Base-by-base conservation (phyloP, 306 rosid species). In the Begonia loranthoides region DNA sequence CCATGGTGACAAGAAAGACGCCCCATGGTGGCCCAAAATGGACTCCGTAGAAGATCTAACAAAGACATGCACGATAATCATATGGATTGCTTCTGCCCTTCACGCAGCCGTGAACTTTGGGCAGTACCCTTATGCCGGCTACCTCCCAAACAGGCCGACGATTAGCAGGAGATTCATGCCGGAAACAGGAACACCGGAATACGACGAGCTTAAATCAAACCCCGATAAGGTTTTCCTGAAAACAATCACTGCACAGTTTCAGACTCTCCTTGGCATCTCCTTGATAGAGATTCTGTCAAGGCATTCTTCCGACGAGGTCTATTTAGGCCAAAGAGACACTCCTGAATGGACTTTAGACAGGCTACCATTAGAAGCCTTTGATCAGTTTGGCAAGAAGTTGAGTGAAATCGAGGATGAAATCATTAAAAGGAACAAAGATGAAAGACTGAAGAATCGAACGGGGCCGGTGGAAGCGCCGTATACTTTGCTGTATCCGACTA, bases 91-190 rank as follows among this genome's bases (percentile, higher is more conserved):
- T 52, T 86, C 93, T 0, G 93, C 93, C 0, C 74, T 76, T 10
- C 95, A 86, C 22, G 95, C 95, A 3, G 95, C 92, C 1, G 72
- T 85, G 44, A 86, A 81, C 53, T 86, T 81, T 10, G 95, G 93
- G 41, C 95, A 82, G 36, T 86, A 82, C 36, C 79, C 95, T 17
- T 82, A 67, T 22, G 95, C 84, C 4, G 95, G 93, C 22, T 75
- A 65, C 4, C 62, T 78, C 3, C 71, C 78, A 24, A 82, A 77
- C 75, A 76, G 93, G 0, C 95, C 88, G 17, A 66, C 80, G 11
- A 3, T 64, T 36, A 74, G 74, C 45, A 68, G 75, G 22, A 57
- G 73, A 12, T 61, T 79, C 43, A 77, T 85, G 64, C 90, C 90
- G 0, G 76, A 81, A 58, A 9, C 54, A 58, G 83, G 76, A 16